These are phyloP conservation scores for Fusarium scirpi DNA, from an alignment of 2,329 filamentous ascomycete species.

Conservation along the genomic window DNA sequence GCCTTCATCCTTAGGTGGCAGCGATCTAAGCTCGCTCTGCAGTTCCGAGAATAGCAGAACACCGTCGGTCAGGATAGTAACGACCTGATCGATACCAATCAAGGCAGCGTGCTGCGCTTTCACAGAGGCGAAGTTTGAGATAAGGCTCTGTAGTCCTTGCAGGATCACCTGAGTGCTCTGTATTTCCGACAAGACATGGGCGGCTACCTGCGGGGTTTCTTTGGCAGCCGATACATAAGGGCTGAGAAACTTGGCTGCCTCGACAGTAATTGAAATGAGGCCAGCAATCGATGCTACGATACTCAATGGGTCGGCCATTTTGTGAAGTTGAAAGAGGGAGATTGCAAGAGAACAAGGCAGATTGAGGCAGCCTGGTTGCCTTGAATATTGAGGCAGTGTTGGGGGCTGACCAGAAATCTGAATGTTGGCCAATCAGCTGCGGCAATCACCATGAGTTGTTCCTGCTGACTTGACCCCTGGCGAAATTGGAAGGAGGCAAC, in stretches of 20 bases:
- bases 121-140: fast-evolving
- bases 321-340: neutral
- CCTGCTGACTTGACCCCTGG: neutral
- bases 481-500: neutral
- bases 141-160: slow-evolving; percentile 5
- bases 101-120: neutral
- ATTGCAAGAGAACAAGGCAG: neutral
- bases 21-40: neutral
- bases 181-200: slow-evolving; percentile 19
- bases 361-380: neutral
- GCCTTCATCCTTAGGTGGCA: neutral
- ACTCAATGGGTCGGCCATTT: slow-evolving; percentile 16
- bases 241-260: slow-evolving; percentile 1
- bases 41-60: slow-evolving; percentile 29
- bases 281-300: slow-evolving; percentile 28
- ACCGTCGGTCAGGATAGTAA: slow-evolving; percentile 1
- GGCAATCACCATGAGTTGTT: neutral
- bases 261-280: neutral
- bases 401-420: neutral
- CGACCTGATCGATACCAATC: neutral
- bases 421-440: neutral
- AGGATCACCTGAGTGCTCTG: slow-evolving; percentile 20
- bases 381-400: neutral
- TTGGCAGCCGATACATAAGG: slow-evolving; percentile 24
- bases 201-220: slow-evolving; percentile 28